Percentiles rank a stretch among this genome's conserved stretches.
These are phyloP conservation scores for Candida ipomoeae DNA, from an alignment of 805 yeast genomes.

Conservation along the genomic window DNA sequence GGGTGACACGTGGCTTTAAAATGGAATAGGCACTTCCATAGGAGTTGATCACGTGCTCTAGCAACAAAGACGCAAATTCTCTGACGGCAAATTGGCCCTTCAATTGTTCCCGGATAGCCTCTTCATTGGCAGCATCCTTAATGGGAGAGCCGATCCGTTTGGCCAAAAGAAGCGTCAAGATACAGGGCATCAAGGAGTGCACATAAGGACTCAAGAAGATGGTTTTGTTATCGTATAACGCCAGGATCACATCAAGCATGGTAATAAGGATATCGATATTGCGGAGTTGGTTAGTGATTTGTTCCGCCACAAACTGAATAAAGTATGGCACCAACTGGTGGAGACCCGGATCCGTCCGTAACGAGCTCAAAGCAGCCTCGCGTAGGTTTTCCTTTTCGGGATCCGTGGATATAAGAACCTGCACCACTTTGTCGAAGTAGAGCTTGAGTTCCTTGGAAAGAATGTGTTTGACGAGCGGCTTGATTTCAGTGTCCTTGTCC, in stretches of 20 bases:
- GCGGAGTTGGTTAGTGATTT: constrained; percentile 80
- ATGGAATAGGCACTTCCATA: constrained; percentile 87
- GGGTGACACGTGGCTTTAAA: constrained; percentile 85
- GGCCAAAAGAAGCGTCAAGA: constrained; percentile 82
- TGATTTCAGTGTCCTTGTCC: constrained; percentile 57
- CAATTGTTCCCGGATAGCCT: constrained; percentile 25
- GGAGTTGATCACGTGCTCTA: constrained; percentile 70
- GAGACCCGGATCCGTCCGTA: constrained; percentile 89
- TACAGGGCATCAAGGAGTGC: constrained; percentile 96
- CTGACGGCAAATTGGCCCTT: constrained; percentile 58
- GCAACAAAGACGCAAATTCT: constrained; percentile 80
- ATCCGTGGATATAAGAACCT: constrained; percentile 62
- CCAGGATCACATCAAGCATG: constrained; percentile 84
- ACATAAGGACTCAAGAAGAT: constrained; percentile 92
- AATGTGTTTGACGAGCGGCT: constrained; percentile 92
- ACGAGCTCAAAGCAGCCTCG: constrained; percentile 77
- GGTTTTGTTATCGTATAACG: constrained; percentile 76
- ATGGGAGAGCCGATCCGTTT: constrained; percentile 68
- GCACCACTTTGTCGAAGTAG: constrained; percentile 85
- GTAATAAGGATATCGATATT: constrained; percentile 68
- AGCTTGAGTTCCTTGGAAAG: constrained; percentile 90
- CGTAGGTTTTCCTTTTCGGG: constrained; percentile 55
- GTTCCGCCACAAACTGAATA: constrained; percentile 94
- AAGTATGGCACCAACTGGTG: constrained; percentile 96
- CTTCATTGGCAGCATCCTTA: constrained; percentile 32